These are phyloP conservation scores for Metschnikowia proteae DNA, from an alignment of 805 yeast genomes.

Conservation along the genomic window DNA sequence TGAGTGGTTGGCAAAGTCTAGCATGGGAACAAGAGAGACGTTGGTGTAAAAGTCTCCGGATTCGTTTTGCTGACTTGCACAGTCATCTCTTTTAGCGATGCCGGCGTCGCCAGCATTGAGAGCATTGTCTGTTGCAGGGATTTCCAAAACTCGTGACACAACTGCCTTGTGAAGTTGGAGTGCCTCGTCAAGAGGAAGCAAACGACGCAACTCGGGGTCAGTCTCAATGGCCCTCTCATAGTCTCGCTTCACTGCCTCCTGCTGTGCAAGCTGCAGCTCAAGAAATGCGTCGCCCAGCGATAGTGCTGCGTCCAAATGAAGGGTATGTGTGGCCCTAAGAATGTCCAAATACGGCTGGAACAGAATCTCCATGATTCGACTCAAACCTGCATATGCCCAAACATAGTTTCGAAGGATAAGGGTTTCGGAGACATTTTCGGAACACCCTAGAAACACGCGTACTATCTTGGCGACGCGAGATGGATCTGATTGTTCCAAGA, in stretches of 20 bases:
- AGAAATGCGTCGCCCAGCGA: background rate
- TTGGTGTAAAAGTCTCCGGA: slow-evolving; percentile 43
- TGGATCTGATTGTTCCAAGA: background rate
- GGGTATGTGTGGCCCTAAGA: slow-evolving; percentile 9
- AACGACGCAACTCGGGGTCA: slow-evolving; percentile 6
- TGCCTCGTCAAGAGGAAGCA: slow-evolving; percentile 22
- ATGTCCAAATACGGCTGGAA: slow-evolving; percentile 12
- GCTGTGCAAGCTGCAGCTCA: background rate
- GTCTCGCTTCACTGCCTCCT: background rate
- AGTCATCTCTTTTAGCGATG: background rate
- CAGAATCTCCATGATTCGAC: background rate
- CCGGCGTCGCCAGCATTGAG: slow-evolving; percentile 1
- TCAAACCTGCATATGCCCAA: slow-evolving; percentile 12
- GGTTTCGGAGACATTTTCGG: slow-evolving; percentile 11
- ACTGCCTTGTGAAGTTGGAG: slow-evolving; percentile 43
- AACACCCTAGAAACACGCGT: background rate
- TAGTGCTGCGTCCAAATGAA: slow-evolving; percentile 6
- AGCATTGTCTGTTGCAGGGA: slow-evolving; percentile 41
- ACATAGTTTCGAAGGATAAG: slow-evolving; percentile 14
- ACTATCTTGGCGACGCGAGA: background rate
- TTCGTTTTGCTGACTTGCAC: background rate
- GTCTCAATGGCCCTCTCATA: background rate
- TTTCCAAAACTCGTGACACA: slow-evolving; percentile 59
- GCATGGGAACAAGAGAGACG: slow-evolving; percentile 58
- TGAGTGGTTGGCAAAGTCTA: slow-evolving; percentile 67